Evolutionary conservation across 495 filamentous ascomycete genomes (phyloP), one percentile per base, ranked within the genome.

Genomic region (Sphaerosporella brunnea): DNA sequence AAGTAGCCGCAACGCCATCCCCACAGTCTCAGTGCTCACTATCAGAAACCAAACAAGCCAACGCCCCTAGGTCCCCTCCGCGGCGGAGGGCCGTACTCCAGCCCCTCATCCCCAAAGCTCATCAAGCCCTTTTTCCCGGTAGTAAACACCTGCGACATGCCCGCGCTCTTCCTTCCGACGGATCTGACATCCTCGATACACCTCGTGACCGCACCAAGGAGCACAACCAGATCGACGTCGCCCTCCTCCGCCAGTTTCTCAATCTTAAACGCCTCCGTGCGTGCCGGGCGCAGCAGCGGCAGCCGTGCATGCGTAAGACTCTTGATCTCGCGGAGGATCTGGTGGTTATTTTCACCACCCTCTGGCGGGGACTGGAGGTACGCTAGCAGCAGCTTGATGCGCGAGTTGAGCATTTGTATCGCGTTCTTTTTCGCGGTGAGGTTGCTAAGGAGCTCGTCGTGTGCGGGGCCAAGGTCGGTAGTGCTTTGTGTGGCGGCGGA

Each of bases 361-460:
- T 43, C 39, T 28, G 83, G 82, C 3, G 90, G 72, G 34, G 72
- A 74, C 44, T 78, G 65, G 40, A 97, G 73, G 61, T 95, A 96
- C 28, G 73, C 71, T 51, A 77, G 79, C 46, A 96, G 73, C 49
- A 96, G 75, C 11, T 73, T 70, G 59, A 97, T 78, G 37, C 92
- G 80, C 13, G 79, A 74, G 58, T 86, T 78, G 44, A 96, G 73
- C 74, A 93, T 94, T 63, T 80, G 81, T 55, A 93, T 77, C 21
- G 92, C 87, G 63, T 96, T 97, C 32, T 77, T 69, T 53, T 93
- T 93, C 40, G 85, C 82, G 11, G 78, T 84, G 23, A 97, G 75
- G 21, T 66, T 73, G 30, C 74, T 69, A 36, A 83, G 71, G 16
- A 48, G 35, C 24, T 48, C 45, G n/a, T 48, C 45, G 24, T 38